Evolutionary conservation across 306 rosid species (phyloP), one percentile per base, ranked within the genome.

Genomic region (Neltuma alba): DNA sequence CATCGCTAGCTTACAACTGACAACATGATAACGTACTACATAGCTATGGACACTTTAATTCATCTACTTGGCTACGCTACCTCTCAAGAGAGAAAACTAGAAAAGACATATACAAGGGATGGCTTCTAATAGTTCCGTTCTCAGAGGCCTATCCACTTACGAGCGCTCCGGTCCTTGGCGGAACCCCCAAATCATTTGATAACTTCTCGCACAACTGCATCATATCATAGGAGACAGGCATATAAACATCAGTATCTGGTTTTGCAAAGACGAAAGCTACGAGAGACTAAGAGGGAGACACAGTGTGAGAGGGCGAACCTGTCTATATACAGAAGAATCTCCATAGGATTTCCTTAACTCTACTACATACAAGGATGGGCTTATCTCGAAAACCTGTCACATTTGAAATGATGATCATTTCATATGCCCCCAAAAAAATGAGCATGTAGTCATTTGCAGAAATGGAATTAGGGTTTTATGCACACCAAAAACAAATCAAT

Each of bases 341-440:
- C 99, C 99, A 31, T 52, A 79, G 27, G 89, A 81, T 84, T 92
- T 95, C 69, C 98, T 91, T 41, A 95, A 41, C 68, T 95, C 99
- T 70, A 95, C 96, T 9, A 91, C 96, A 48, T 76, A 70, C 78
- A 90, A 76, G 15, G 98, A 90, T 55, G 92, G 85, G 72, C 91
- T 85, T 76, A 95, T 86, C 88, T 92, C 97, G 67, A 91, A 91
- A 61, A 92, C 90, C 99, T 94, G 96, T 33, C 31, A 62, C 16
- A 81, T 54, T 50, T 42, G 20, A 48, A 30, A 12, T 5, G 7
- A 71, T 71, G 41, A 74, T 30, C 57, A 45, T 58, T 81, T 67
- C 60, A 55, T 70, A 47, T 70, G 69, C 7, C 21, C 7, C 54
- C 6, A 40, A 54, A 57, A 54, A 48, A 82, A 34, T 54, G 28